These are phyloP conservation scores for Hortaea sp. DNA, from an alignment of 2,329 filamentous ascomycete genomes.

Conservation along the genomic window DNA sequence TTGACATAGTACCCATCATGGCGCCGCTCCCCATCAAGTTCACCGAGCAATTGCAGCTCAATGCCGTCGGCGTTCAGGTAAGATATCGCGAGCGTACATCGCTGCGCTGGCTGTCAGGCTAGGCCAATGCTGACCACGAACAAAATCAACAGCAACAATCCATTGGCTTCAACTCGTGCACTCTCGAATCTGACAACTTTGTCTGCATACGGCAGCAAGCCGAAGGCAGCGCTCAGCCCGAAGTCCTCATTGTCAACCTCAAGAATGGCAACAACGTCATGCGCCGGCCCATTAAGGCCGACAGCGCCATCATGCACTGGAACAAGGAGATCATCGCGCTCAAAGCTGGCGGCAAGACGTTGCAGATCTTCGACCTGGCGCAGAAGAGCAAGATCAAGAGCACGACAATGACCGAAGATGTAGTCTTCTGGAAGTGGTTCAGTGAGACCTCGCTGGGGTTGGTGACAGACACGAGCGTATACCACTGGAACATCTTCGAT, in stretches of 20 bases:
- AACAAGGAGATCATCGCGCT: conserved; percentile 90
- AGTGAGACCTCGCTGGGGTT: conserved; percentile 79
- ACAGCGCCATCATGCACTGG: conserved; percentile 99
- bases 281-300: conserved; percentile 91
- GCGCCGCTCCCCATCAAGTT: conserved; percentile 83
- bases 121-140: conserved; percentile 12
- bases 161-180: conserved; percentile 85
- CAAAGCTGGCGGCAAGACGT: conserved; percentile 84
- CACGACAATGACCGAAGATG: conserved; percentile 90
- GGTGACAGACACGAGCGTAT: conserved; percentile 83
- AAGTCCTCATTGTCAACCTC: conserved; percentile 95
- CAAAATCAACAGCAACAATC: conserved; percentile 53
- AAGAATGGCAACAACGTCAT: conserved; percentile 97
- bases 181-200: conserved; percentile 93
- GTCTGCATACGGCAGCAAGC: conserved; percentile 96
- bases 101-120: background rate
- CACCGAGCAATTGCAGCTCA: conserved; percentile 70
- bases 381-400: conserved; percentile 95
- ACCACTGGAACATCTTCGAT: conserved; percentile 97
- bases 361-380: conserved; percentile 94
- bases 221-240: conserved; percentile 69
- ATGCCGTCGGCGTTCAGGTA: conserved; percentile 39
- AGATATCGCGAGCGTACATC: conserved; percentile 14
- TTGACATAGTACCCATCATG: conserved; percentile 32
- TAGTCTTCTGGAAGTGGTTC: conserved; percentile 99